Conservation (phyloP, 78 protist species). For the Guillardia theta region DNA sequence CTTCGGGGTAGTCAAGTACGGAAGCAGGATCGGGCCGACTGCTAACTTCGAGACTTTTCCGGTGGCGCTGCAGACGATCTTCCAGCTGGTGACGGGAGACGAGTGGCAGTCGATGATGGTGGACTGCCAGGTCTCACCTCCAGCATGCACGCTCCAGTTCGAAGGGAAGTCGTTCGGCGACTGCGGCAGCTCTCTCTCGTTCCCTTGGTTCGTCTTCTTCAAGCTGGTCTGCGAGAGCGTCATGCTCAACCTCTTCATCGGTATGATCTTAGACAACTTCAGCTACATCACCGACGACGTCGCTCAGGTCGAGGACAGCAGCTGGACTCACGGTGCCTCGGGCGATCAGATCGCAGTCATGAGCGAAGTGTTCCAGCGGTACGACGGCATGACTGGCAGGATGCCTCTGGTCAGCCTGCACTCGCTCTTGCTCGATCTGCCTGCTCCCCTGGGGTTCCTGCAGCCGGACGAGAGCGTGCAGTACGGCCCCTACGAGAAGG, state of each 20-base stretch:
- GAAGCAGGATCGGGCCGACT: neutral
- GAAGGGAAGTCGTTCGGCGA: neutral
- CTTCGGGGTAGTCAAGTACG: neutral
- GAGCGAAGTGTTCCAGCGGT: neutral
- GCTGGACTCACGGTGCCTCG: neutral
- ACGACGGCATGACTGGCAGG: neutral
- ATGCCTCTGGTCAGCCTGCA: neutral
- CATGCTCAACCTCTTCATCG: slow-evolving; percentile 32
- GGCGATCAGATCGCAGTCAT: neutral
- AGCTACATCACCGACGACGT: neutral
- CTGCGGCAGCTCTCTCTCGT: neutral
- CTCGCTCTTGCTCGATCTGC: neutral
- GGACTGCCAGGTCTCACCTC: neutral
- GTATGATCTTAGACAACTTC: neutral
- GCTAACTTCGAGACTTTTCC: neutral
- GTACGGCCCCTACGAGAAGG: neutral
- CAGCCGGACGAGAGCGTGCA: neutral
- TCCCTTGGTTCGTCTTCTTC: neutral
- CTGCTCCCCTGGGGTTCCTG: neutral
- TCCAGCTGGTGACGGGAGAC: neutral
- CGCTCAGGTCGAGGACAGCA: neutral
- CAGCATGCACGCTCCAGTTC: neutral
- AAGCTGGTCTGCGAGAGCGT: neutral
- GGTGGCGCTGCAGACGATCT: neutral
- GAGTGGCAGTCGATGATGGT: neutral